Conservation (phyloP, 345 rosid genomes). For the Noccaea caerulescens region DNA sequence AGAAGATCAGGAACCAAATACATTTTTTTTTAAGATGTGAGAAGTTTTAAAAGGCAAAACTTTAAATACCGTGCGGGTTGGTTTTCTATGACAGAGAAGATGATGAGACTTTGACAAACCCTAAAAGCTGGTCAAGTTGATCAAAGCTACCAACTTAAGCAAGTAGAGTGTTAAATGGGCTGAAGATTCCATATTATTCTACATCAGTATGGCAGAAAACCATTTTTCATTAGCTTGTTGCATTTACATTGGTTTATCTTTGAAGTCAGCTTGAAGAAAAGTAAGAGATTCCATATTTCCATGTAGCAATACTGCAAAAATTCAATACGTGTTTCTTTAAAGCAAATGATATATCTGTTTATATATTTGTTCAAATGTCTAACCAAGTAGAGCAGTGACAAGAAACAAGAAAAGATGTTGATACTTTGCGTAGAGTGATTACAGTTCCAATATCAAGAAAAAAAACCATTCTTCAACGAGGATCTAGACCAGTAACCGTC, state of each 20-base stretch:
- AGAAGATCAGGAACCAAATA: background rate
- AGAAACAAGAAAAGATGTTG: background rate
- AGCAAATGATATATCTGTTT: background rate
- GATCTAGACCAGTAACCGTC: background rate
- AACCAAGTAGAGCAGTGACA: background rate
- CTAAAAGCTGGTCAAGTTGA: background rate
- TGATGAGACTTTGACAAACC: background rate
- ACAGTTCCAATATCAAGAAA: background rate
- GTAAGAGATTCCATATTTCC: no score
- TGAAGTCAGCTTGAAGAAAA: no score
- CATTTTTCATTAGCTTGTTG: no score
- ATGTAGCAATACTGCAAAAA: constrained; percentile 9
- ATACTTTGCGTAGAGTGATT: background rate
- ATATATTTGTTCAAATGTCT: background rate
- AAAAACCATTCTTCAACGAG: constrained; percentile 7
- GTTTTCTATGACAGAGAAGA: no score
- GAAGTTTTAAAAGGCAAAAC: background rate
- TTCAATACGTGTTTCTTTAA: background rate
- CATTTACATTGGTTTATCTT: no score
- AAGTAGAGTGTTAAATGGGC: no score
- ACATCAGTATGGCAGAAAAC: no score
- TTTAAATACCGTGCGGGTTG: background rate
- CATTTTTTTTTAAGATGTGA: background rate
- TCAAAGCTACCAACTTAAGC: constrained; percentile 4
- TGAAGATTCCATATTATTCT: no score